Base-by-base conservation (phyloP, 2,329 filamentous ascomycete genomes). In the Penicillium griseofulvum region DNA sequence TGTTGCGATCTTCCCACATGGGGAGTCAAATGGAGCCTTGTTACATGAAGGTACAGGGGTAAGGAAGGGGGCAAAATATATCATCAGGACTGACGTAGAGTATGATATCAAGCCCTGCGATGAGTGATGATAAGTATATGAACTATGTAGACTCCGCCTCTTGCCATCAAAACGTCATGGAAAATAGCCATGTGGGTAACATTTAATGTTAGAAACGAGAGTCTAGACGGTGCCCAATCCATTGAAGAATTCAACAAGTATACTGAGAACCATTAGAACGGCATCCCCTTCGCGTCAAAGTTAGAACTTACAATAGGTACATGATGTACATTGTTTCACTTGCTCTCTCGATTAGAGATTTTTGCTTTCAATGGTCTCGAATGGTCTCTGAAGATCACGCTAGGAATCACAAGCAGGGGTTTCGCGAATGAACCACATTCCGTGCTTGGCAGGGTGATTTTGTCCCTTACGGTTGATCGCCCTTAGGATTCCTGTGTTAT, bases 21-120 rank as follows among this genome's bases (percentile, higher is more conserved):
- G 87, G 0, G 87, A 89, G 61, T 80, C 83, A 0, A 81, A 81
- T 38, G 85, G 85, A 0, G 85, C 85, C 5, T 68, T 89, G 51
- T 64, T 90, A 55, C 87, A 90, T 62, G 87, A 89, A 66, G 87
- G 87, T 0, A 89, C 87, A 0, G 87, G 87, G 0, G 87, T 90
- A 0, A 78, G 80, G n/a, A 83, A 82, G 62, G 86, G 84, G 0
- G 83, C 84, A 0, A 83, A 83, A 68, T 90, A 89, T 66, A 84
- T 90, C 1, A 88, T 89, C 42, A 72, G 87, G 53, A 88, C 86
- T 0, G 87, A 90, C 67, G 83, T 90, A 4, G 82, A 88, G 68
- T 90, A 88, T 60, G 87, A 89, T 68, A 74, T 89, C 19, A 67
- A 65, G 42, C 65, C 66, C 22, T 61, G 41, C 14, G 52, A 57